Conservation (phyloP, 306 rosid species). For the Glycine soja region DNA sequence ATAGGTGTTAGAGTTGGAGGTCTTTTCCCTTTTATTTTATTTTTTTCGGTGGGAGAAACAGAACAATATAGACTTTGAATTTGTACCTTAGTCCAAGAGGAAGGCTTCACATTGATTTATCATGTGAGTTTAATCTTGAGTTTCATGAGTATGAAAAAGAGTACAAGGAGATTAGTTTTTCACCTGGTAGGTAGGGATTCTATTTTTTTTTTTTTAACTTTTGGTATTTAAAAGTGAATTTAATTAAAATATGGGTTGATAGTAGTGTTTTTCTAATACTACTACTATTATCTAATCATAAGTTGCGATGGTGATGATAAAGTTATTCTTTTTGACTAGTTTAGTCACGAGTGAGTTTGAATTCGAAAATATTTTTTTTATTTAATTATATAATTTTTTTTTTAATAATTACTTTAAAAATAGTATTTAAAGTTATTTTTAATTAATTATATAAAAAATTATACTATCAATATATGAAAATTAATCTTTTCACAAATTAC, state of each 20-base stretch:
- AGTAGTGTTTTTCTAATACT: background rate
- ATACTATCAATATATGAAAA: background rate
- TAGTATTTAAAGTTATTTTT: too few relatives aligned
- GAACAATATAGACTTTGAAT: too few relatives aligned
- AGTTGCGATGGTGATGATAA: too few relatives aligned
- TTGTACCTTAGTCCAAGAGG: too few relatives aligned
- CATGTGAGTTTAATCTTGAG: background rate
- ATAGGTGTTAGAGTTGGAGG: conserved; percentile 38
- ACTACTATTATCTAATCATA: background rate
- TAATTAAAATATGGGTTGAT: background rate
- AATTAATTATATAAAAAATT: too few relatives aligned
- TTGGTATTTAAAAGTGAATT: background rate
- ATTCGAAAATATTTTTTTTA: too few relatives aligned
- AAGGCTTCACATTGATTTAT: background rate
- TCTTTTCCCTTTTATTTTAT: too few relatives aligned
- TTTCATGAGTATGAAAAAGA: background rate
- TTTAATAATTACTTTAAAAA: too few relatives aligned
- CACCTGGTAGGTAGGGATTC: background rate
- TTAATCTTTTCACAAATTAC: background rate
- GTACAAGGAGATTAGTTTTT: background rate
- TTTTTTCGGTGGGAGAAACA: background rate
- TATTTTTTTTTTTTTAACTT: background rate
- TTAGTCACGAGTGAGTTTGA: too few relatives aligned
- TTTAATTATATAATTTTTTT: background rate
- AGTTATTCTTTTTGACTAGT: too few relatives aligned